These are phyloP conservation scores for Phytophthora chlamydospora DNA, from an alignment of 352 stramenopile genomes.

Conservation along the genomic window DNA sequence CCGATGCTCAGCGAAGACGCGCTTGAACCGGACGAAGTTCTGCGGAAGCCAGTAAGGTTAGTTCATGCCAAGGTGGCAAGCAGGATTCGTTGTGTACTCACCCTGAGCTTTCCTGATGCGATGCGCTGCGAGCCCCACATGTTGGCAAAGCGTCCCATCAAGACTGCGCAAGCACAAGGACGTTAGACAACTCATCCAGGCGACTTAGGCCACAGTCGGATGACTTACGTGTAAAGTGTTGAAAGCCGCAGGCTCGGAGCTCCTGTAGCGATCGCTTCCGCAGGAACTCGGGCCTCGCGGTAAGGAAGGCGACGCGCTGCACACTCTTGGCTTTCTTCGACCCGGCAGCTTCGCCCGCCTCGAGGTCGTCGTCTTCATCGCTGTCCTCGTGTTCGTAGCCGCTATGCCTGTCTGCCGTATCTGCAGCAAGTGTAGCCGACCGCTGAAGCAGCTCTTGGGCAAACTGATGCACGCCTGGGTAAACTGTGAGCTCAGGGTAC, in stretches of 20 bases:
- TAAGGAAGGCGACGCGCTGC: conserved; percentile 77
- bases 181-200: background rate
- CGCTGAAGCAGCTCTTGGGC: conserved; percentile 71
- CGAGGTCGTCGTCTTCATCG: conserved; percentile 36
- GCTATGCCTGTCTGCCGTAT: conserved; percentile 26
- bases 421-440: conserved; percentile 28
- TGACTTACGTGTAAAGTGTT: conserved; percentile 75
- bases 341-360: conserved; percentile 6
- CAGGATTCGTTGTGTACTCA: conserved; percentile 17
- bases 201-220: background rate
- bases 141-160: conserved; percentile 75
- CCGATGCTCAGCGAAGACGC: conserved; percentile 71
- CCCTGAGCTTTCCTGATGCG: conserved; percentile 69
- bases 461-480: conserved; percentile 85
- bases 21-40: conserved; percentile 81
- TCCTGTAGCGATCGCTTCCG: conserved; percentile 65
- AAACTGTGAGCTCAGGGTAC: conserved; percentile 84
- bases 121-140: conserved; percentile 73
- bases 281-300: conserved; percentile 74
- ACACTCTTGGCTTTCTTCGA: conserved; percentile 32
- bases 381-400: conserved; percentile 35
- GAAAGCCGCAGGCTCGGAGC: conserved; percentile 70
- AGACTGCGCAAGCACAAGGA: conserved; percentile 38
- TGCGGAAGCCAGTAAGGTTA: conserved; percentile 27
- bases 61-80: background rate